Evolutionary conservation across 2,329 filamentous ascomycete species (phyloP).

Genomic region (Aspergillus nomiae): DNA sequence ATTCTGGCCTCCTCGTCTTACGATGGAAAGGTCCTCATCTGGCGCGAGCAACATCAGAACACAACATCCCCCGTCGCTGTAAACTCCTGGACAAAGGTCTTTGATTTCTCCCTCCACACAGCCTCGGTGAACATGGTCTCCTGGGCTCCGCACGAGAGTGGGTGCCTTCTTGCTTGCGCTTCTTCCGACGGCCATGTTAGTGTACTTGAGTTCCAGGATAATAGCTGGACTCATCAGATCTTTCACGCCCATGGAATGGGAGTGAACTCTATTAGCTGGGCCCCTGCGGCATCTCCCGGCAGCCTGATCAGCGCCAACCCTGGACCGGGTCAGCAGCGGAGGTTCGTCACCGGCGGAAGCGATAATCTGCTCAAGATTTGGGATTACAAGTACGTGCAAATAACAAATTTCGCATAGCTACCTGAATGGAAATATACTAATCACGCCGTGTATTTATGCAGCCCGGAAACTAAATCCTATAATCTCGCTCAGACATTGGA

Average conservation of each 20-base stretch:
- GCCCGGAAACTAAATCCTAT: slow-evolving; percentile 56
- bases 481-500: slow-evolving; percentile 59
- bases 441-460: slow-evolving; percentile 25
- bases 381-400: slow-evolving; percentile 65
- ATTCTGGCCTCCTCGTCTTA: slow-evolving; percentile 95
- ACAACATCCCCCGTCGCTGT: slow-evolving; percentile 43
- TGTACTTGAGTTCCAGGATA: slow-evolving; percentile 96
- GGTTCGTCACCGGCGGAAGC: slow-evolving; percentile 92
- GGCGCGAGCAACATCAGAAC: slow-evolving; percentile 73
- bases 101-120: slow-evolving; percentile 91
- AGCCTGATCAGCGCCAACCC: slow-evolving; percentile 76
- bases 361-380: slow-evolving; percentile 95
- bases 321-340: slow-evolving; percentile 65
- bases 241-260: slow-evolving; percentile 92
- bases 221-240: slow-evolving; percentile 83
- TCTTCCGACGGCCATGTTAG: slow-evolving; percentile 91
- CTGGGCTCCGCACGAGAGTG: slow-evolving; percentile 96
- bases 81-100: slow-evolving; percentile 79
- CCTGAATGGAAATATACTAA: neutral
- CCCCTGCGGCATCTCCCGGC: slow-evolving; percentile 79
- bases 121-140: slow-evolving; percentile 95
- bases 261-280: slow-evolving; percentile 96
- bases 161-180: slow-evolving; percentile 91
- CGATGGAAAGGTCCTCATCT: slow-evolving; percentile 98
- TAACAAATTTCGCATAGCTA: slow-evolving; percentile 7